Conservation (phyloP, 2,329 filamentous ascomycete species). For the Pseudocercospora eumusae region DNA sequence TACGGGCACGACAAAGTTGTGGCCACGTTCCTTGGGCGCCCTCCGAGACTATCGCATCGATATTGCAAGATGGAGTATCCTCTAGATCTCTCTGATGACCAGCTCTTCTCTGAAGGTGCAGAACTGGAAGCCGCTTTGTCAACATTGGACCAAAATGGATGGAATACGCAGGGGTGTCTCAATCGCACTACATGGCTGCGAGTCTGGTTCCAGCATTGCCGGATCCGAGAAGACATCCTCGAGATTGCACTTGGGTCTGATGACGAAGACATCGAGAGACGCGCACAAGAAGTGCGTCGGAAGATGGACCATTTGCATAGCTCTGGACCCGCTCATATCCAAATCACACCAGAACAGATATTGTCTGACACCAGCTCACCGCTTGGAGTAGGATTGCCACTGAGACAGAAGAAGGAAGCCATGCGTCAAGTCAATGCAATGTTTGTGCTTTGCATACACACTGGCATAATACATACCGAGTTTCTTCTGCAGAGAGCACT, state of each 20-base stretch:
- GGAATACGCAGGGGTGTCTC: slow-evolving; percentile 52
- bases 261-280: slow-evolving; percentile 43
- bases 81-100: slow-evolving; percentile 56
- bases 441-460: slow-evolving; percentile 44
- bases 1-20: slow-evolving; percentile 40
- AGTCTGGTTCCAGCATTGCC: slow-evolving; percentile 51
- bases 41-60: slow-evolving; percentile 52
- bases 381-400: slow-evolving; percentile 16
- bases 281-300: slow-evolving; percentile 44
- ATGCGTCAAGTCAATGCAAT: slow-evolving; percentile 45
- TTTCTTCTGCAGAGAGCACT: slow-evolving; percentile 62
- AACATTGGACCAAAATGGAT: slow-evolving; percentile 53
- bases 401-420: slow-evolving; percentile 23
- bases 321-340: slow-evolving; percentile 37
- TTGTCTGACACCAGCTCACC: slow-evolving; percentile 26
- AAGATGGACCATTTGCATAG: slow-evolving; percentile 45
- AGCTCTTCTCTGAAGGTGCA: slow-evolving; percentile 49
- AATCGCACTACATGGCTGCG: slow-evolving; percentile 51
- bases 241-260: slow-evolving; percentile 55
- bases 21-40: slow-evolving; percentile 48
- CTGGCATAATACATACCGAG: slow-evolving; percentile 55
- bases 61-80: slow-evolving; percentile 58
- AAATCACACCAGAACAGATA: slow-evolving; percentile 34
- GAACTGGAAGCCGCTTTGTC: slow-evolving; percentile 45
- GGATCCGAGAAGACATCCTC: slow-evolving; percentile 60